Conservation (phyloP, 2,329 filamentous ascomycete species). For the Alternaria longipes region DNA sequence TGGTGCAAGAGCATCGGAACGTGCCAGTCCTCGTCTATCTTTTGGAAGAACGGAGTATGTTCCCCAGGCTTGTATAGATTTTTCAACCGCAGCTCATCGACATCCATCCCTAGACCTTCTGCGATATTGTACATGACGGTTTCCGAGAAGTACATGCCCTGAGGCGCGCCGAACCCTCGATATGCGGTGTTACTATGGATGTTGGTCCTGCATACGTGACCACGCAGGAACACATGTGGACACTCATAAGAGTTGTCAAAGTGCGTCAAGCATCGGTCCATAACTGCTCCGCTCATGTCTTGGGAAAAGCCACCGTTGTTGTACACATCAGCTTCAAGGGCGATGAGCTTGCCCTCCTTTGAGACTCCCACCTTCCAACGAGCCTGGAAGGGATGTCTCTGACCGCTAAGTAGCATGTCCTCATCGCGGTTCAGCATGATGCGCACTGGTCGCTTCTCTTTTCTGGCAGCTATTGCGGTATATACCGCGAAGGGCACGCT, state of each 20-base stretch:
- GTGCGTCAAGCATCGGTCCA: conserved; percentile 85
- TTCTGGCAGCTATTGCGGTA: conserved; percentile 84
- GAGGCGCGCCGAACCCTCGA: conserved; percentile 91
- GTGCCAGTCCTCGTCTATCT: conserved; percentile 83
- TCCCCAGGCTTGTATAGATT: conserved; percentile 85
- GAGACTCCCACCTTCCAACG: conserved; percentile 92
- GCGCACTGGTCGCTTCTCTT: conserved; percentile 80
- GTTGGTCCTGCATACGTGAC: conserved; percentile 88
- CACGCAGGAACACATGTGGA: conserved; percentile 84
- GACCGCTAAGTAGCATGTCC: conserved; percentile 89
- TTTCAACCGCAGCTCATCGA: conserved; percentile 79
- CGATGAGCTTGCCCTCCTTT: conserved; percentile 90
- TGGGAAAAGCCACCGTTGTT: conserved; percentile 85
- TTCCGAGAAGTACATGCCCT: conserved; percentile 93
- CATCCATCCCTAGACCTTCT: conserved; percentile 83
- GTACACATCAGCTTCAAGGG: conserved; percentile 87
- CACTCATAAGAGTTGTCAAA: conserved; percentile 89
- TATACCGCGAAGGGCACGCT: conserved; percentile 85
- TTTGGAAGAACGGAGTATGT: conserved; percentile 88
- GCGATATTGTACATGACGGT: conserved; percentile 88
- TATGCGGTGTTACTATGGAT: conserved; percentile 97
- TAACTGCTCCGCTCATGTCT: conserved; percentile 76
- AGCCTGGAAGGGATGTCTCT: conserved; percentile 88
- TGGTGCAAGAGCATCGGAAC: conserved; percentile 92
- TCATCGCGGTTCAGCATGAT: conserved; percentile 97